Evolutionary conservation across 2,329 filamentous ascomycete genomes (phyloP).

Genomic region (Sporothrix humicola): DNA sequence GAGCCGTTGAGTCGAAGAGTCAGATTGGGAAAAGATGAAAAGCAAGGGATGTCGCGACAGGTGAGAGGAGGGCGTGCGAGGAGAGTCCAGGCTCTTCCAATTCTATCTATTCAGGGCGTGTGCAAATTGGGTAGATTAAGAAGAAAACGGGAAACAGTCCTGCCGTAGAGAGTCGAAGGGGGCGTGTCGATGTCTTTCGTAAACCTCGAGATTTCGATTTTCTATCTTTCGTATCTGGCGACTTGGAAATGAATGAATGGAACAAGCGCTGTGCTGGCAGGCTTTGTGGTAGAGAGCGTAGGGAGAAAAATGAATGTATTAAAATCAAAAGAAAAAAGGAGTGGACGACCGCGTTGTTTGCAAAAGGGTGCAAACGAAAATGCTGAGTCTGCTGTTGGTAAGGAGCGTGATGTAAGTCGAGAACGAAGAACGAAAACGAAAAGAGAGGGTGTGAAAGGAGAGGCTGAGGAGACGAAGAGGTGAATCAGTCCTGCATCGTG

Average conservation of each 20-base stretch:
- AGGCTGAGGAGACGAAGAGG: slow-evolving; percentile 25
- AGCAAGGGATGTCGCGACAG: slow-evolving; percentile 19
- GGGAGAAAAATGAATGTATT: slow-evolving; percentile 36
- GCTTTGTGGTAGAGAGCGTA: slow-evolving; percentile 42
- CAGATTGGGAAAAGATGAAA: slow-evolving; percentile 10
- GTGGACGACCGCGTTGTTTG: slow-evolving; percentile 36
- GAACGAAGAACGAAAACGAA: slow-evolving; percentile 18
- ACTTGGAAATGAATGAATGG: slow-evolving; percentile 56
- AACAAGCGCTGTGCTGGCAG: slow-evolving; percentile 60
- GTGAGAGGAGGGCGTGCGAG: neutral
- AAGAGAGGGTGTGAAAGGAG: slow-evolving; percentile 3
- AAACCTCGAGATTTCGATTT: slow-evolving; percentile 23
- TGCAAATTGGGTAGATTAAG: neutral
- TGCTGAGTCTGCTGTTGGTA: slow-evolving; percentile 27
- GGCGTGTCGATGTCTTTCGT: slow-evolving; percentile 8
- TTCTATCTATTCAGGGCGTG: neutral
- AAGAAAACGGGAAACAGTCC: slow-evolving; percentile 5
- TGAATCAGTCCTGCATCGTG: slow-evolving; percentile 34
- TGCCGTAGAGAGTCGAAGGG: slow-evolving; percentile 4
- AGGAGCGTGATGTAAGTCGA: slow-evolving; percentile 33
- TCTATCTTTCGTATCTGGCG: neutral
- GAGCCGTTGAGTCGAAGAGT: slow-evolving; percentile 5
- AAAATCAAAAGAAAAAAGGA: slow-evolving; percentile 32
- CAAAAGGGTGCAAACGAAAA: slow-evolving; percentile 3
- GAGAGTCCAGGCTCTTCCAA: slow-evolving; percentile 25